Evolutionary conservation across 805 yeast genomes (phyloP), one percentile per base, ranked within the genome.

Genomic region (Ogataea methylovora): DNA sequence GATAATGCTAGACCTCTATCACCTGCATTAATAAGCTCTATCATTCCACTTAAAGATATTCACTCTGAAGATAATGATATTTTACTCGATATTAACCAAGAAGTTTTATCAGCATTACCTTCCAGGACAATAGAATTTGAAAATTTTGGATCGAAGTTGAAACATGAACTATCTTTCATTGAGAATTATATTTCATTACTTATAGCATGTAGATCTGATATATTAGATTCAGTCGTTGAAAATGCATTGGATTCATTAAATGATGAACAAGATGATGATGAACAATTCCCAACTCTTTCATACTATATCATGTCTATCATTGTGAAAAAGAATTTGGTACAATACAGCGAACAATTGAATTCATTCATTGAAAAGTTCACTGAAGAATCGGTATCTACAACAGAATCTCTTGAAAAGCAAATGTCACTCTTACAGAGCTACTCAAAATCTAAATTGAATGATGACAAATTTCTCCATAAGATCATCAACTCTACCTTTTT

Each of bases 331-430:
- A 48, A 56, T 25, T 11, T 46, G 4, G 23, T 34, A 0, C 37
- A 42, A 8, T 56, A 41, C 34, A 18, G 37, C 3, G 39, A 51
- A 0, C 48, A 51, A n/a, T 48, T 75, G 1, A 43, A 48, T 0
- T 46, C 48, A 3, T 56, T 68, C 28, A 40, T 69, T 13, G 44
- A 45, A 14, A 56, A 55, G 12, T 13, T 71, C 6, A 63, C 69
- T 4, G n/a, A n/a, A n/a, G n/a, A n/a, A n/a, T n/a, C n/a, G n/a
- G n/a, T n/a, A n/a, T n/a, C n/a, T n/a, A n/a, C n/a, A n/a, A n/a
- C n/a, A n/a, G n/a, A n/a, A n/a, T n/a, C n/a, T n/a, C n/a, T n/a
- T n/a, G n/a, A n/a, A n/a, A n/a, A n/a, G n/a, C n/a, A n/a, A n/a
- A n/a, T n/a, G n/a, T n/a, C n/a, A n/a, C n/a, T n/a, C n/a, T 35